These are phyloP conservation scores for Proliferodiscus dingleyae DNA, from an alignment of 2,329 filamentous ascomycete genomes.

Conservation along the genomic window DNA sequence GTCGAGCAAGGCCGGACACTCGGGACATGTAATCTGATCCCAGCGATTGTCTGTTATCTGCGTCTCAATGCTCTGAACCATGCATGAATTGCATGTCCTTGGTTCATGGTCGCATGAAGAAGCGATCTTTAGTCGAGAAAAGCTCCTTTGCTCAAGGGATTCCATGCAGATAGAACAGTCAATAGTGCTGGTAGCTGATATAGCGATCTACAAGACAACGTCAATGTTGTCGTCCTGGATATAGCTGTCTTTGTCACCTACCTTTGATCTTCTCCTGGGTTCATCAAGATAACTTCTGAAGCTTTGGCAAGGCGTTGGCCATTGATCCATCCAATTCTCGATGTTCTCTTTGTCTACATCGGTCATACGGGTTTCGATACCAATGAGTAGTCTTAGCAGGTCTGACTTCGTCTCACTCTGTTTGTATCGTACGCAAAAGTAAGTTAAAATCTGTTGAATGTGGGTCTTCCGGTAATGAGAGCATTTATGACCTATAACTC, in stretches of 20 bases:
- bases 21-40: conserved; percentile 47
- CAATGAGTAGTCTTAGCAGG: no score
- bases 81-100: conserved; percentile 11
- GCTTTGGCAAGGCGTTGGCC: no score
- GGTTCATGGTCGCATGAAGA: conserved; percentile 11
- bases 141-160: neutral
- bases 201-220: neutral
- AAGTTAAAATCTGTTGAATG: no score
- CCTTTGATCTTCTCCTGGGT: no score
- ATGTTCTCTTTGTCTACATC: no score
- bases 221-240: neutral
- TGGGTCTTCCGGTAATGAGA: no score
- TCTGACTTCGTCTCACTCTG: no score
- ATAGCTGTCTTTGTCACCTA: neutral
- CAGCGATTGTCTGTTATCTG: conserved; percentile 28
- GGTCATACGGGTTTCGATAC: no score
- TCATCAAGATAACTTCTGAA: no score
- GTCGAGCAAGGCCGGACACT: conserved; percentile 41
- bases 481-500: no score
- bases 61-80: conserved; percentile 5
- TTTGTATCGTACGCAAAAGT: no score
- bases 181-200: neutral
- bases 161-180: neutral
- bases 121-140: neutral
- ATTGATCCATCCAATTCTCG: no score